These are phyloP conservation scores for Rhizophagus sp. DNA, from an alignment of 192 early-diverging fungal genomes.

Conservation along the genomic window DNA sequence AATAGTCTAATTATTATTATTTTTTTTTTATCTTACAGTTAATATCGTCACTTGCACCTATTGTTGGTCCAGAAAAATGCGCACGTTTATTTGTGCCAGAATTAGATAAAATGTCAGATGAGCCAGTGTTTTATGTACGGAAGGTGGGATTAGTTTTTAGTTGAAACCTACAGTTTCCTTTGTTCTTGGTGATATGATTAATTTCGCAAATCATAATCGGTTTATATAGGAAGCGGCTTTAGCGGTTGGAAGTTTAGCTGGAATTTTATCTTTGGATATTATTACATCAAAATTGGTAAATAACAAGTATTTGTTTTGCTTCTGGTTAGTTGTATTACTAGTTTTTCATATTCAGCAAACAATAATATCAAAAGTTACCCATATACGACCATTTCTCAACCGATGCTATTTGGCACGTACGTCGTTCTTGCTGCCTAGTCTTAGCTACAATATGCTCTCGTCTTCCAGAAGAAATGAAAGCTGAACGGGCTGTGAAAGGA, in stretches of 20 bases:
- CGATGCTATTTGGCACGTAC: constrained; percentile 62
- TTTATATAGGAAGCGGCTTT: constrained; percentile 39
- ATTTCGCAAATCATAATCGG: background rate
- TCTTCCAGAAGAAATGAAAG: constrained; percentile 48
- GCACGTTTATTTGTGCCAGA: constrained; percentile 48
- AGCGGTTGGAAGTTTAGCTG: constrained; percentile 46
- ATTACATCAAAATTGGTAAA: constrained; percentile 32
- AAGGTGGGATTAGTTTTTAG: constrained; percentile 37
- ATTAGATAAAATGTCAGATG: constrained; percentile 47
- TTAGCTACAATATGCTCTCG: constrained; percentile 49
- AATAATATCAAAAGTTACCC: constrained; percentile 43
- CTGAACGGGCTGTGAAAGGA: constrained; percentile 45
- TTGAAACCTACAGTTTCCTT: background rate
- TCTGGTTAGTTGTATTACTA: background rate
- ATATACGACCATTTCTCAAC: constrained; percentile 52
- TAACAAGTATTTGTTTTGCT: constrained; percentile 2
- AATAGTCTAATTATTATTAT: background rate
- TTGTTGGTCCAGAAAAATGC: constrained; percentile 51
- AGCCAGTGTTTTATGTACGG: constrained; percentile 58
- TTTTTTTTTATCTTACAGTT: constrained; percentile 35
- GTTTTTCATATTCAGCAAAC: constrained; percentile 42
- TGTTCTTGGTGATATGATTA: background rate
- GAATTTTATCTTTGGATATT: constrained; percentile 30
- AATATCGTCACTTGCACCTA: constrained; percentile 46
- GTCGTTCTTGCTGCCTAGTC: constrained; percentile 53